A percentile compares a stretch with the other conserved stretches of the same genome.
Conservation (phyloP, 1,284 basidiomycete species). For the Cronartium quercuum region DNA sequence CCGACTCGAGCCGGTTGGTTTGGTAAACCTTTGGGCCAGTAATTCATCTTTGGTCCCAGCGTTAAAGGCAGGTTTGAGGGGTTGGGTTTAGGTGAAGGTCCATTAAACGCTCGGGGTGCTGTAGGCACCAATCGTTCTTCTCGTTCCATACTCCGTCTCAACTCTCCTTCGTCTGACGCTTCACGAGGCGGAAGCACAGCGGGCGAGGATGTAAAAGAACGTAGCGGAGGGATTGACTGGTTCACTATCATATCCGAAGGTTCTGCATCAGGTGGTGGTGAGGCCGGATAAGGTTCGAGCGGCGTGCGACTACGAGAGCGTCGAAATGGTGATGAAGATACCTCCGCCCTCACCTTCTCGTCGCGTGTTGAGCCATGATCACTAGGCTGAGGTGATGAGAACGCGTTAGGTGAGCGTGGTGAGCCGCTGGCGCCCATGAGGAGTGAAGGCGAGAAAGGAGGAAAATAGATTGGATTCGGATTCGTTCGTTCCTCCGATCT, state of each 20-base stretch:
- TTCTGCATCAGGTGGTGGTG: neutral
- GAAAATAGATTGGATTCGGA: constrained; percentile 23
- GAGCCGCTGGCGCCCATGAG: constrained; percentile 17
- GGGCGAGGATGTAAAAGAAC: neutral
- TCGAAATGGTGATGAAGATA: neutral
- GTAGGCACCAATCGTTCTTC: neutral
- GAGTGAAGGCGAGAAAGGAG: constrained; percentile 33
- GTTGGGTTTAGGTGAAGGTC: neutral
- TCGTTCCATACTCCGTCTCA: neutral
- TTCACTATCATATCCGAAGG: neutral
- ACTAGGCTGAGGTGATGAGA: constrained; percentile 4
- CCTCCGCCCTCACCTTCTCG: neutral
- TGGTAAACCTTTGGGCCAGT: neutral
- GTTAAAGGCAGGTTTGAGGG: too few species aligned
- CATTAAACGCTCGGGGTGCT: neutral
- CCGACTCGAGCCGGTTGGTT: neutral
- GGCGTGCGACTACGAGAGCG: constrained; percentile 12
- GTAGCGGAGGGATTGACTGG: neutral
- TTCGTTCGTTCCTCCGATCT: neutral
- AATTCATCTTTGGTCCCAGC: too few species aligned
- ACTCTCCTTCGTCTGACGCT: neutral
- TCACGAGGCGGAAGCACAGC: neutral
- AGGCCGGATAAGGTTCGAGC: constrained; percentile 1
- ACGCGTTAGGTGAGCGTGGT: neutral
- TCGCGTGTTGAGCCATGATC: neutral